phyloP scores from a whole-genome alignment of 2,329 filamentous ascomycete species.

The Ascocoryne sarcoides region DNA sequence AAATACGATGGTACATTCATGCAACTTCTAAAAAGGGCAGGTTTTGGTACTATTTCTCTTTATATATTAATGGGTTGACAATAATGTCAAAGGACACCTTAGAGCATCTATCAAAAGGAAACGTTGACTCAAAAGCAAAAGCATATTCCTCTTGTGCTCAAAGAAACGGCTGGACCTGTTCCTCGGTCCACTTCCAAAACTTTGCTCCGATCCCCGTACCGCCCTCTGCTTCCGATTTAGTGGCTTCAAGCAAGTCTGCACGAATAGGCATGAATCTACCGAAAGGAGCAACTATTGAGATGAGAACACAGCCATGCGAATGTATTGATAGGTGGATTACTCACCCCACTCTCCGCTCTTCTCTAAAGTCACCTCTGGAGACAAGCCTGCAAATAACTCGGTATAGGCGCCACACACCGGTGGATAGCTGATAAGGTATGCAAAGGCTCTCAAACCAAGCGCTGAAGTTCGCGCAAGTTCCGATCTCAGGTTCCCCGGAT shows the following conservation, averaged over 20 bases:
- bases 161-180: conserved; percentile 29
- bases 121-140: no score
- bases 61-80: no score
- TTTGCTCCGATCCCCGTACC: conserved; percentile 30
- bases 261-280: conserved; percentile 30
- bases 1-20: no score
- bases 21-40: no score
- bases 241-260: conserved; percentile 26
- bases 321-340: conserved; percentile 1
- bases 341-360: conserved; percentile 12
- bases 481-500: conserved; percentile 16
- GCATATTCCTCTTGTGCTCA: no score
- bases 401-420: conserved; percentile 13
- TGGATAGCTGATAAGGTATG: conserved; percentile 6
- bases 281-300: conserved; percentile 39
- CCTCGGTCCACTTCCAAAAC: conserved; percentile 37
- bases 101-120: no score
- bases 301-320: no score
- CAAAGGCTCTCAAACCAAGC: no score
- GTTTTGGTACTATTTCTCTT: no score
- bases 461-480: conserved; percentile 3
- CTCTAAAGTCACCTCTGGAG: conserved; percentile 8
- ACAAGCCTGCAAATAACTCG: conserved; percentile 13
- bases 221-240: conserved; percentile 28
- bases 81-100: no score